These are phyloP conservation scores for Hericium coralloides DNA, from an alignment of 768 basidiomycete species.

Conservation along the genomic window DNA sequence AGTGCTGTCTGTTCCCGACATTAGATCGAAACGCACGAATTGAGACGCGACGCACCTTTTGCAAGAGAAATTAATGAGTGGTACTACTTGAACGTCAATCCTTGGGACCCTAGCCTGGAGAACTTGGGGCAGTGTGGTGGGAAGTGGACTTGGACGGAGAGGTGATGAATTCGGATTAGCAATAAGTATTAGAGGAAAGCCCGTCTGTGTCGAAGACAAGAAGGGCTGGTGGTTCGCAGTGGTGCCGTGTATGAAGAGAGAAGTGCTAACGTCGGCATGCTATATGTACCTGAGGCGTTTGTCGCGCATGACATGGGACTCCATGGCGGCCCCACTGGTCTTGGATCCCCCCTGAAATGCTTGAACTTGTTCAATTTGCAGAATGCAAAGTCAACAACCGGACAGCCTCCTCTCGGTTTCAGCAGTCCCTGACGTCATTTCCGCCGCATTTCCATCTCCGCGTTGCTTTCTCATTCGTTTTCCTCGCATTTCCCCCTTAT, in stretches of 20 bases:
- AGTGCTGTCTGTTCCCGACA: not conserved
- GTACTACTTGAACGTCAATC: not conserved
- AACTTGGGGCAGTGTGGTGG: too few relatives aligned
- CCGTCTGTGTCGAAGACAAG: too few relatives aligned
- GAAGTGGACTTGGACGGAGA: too few relatives aligned
- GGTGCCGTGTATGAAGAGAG: not conserved
- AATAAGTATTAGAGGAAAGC: too few relatives aligned
- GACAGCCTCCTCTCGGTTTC: not conserved
- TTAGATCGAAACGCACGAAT: not conserved
- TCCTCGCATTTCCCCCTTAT: not conserved
- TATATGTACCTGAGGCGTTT: not conserved
- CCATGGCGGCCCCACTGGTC: not conserved
- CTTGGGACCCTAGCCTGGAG: too few relatives aligned
- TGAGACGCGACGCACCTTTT: not conserved
- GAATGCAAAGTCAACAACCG: not conserved
- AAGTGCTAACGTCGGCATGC: not conserved
- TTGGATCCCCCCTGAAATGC: too few relatives aligned
- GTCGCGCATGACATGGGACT: not conserved
- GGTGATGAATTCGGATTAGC: too few relatives aligned
- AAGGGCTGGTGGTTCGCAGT: not conserved
- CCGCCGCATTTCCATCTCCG: not conserved
- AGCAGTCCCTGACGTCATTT: constrained; percentile 3
- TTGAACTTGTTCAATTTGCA: not conserved
- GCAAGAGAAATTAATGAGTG: not conserved
- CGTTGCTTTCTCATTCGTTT: not conserved